Percentiles rank a stretch among this genome's conserved stretches.
Conservation (phyloP, 2,329 filamentous ascomycete genomes). For the Lasiodiplodia sp. region DNA sequence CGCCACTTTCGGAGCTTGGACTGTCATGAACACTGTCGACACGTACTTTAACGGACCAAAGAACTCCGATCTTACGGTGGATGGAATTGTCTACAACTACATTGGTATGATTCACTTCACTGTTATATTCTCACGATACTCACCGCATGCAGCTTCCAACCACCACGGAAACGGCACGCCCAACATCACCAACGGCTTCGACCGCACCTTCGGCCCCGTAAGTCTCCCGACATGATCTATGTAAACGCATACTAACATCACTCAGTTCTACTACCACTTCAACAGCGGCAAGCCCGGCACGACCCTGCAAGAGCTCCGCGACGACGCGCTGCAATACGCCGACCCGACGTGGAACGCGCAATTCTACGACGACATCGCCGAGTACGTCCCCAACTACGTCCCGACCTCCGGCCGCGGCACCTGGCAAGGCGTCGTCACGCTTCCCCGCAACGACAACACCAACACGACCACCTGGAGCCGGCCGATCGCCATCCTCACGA, state of each 20-base stretch:
- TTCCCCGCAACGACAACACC: constrained; percentile 49
- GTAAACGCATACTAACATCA: neutral
- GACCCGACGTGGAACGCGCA: constrained; percentile 60
- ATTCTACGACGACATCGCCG: constrained; percentile 70
- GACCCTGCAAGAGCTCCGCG: constrained; percentile 56
- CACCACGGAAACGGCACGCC: constrained; percentile 69
- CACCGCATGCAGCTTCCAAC: constrained; percentile 51
- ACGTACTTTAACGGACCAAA: constrained; percentile 68
- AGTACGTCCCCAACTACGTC: constrained; percentile 66
- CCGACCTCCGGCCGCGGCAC: constrained; percentile 60
- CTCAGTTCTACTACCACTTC: constrained; percentile 59
- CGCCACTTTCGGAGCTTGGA: constrained; percentile 65
- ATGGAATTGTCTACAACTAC: constrained; percentile 72
- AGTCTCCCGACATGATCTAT: constrained; percentile 42
- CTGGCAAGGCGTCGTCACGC: constrained; percentile 58
- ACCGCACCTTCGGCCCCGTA: constrained; percentile 68
- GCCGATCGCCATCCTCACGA: constrained; percentile 64
- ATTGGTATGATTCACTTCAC: constrained; percentile 43
- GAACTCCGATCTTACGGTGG: constrained; percentile 69
- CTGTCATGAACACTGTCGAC: constrained; percentile 70
- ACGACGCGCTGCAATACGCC: constrained; percentile 62
- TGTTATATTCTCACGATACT: neutral
- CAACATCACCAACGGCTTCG: constrained; percentile 70
- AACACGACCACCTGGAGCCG: constrained; percentile 46
- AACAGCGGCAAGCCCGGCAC: constrained; percentile 61